Base-by-base conservation (phyloP, 1,284 basidiomycete species). In the Marasmius oreades region DNA sequence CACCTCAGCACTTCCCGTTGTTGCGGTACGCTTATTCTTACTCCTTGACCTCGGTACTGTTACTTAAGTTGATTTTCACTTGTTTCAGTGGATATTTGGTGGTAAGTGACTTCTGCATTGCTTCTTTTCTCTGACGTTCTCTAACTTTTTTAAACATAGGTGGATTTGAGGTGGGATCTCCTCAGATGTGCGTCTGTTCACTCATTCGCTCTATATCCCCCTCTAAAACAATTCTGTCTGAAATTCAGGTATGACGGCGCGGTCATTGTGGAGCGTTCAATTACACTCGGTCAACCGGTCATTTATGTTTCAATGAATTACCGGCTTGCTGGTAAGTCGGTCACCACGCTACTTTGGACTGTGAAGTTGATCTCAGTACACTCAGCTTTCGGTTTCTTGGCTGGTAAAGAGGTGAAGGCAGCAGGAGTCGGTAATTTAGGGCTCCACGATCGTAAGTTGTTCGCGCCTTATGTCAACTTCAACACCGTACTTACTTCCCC, bases 221-320 rank as follows among this genome's bases (percentile, higher is more conserved):
- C 12, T 11, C 26, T 14, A 14, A 22, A 36, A 4, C 45, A 42
- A 61, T 63, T 58, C 14, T 66, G 65, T 36, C 55, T 55, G 14
- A 48, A 42, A 16, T 42, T 16, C n/a, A 78, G 75, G 57, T 79
- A 77, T 58, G 71, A 78, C 62, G 79, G 78, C 3, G 65, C 61
- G 2, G 50, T 58, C 6, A 76, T 84, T 45, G 81, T 85, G 1
- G 63, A 73, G 28, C 73, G 76, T 12, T 82, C 82, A 1, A 67
- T 81, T 12, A 66, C 65, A 5, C 62, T 82, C 18, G 72, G 70
- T 22, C 68, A 74, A 56, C 80, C 81, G 0, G 70, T 81, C 26
- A 70, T 85, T 51, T 79, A 79, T 56, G 78, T 81, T 16, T 76
- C 79, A 43, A 72, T 82, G 70, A 85, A 85, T 64, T 84, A 85